Percentiles rank a stretch among this genome's conserved stretches.
These are phyloP conservation scores for Cucurbita pepo DNA, from an alignment of 306 rosid species.

Conservation along the genomic window DNA sequence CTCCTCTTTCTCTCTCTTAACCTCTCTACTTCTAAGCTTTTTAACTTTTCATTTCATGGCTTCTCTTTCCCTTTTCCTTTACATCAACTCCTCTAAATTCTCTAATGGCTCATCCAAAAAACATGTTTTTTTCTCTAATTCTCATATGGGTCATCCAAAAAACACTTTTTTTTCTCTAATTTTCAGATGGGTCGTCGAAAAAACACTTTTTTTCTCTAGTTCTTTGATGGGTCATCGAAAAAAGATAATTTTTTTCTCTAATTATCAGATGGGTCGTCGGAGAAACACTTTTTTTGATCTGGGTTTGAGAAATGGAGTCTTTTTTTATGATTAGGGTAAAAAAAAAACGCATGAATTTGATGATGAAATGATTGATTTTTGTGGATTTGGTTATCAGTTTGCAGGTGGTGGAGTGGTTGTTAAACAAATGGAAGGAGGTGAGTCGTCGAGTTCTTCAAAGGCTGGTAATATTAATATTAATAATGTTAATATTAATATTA, in stretches of 20 bases:
- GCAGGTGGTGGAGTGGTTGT: slow-evolving; percentile 17
- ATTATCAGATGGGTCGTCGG: neutral
- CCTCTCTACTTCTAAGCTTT: neutral
- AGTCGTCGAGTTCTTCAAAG: slow-evolving; percentile 9
- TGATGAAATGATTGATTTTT: neutral
- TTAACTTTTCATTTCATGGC: neutral
- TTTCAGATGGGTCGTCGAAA: neutral
- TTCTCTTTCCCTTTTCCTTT: too few relatives aligned
- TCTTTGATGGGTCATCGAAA: too few relatives aligned
- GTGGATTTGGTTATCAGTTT: neutral
- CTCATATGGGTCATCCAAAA: neutral
- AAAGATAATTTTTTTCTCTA: neutral
- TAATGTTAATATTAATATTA: neutral
- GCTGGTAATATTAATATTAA: neutral
- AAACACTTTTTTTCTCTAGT: neutral
- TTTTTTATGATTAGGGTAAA: too few relatives aligned
- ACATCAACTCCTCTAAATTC: too few relatives aligned
- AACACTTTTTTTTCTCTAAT: neutral
- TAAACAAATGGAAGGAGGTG: slow-evolving; percentile 18
- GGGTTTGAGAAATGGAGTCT: neutral
- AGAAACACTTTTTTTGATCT: neutral
- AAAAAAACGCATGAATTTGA: too few relatives aligned
- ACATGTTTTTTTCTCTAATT: neutral
- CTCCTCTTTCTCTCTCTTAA: neutral
- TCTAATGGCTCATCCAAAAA: too few relatives aligned